These are phyloP conservation scores for Boletus subparvulus DNA, from an alignment of 768 basidiomycete genomes.

Conservation along the genomic window DNA sequence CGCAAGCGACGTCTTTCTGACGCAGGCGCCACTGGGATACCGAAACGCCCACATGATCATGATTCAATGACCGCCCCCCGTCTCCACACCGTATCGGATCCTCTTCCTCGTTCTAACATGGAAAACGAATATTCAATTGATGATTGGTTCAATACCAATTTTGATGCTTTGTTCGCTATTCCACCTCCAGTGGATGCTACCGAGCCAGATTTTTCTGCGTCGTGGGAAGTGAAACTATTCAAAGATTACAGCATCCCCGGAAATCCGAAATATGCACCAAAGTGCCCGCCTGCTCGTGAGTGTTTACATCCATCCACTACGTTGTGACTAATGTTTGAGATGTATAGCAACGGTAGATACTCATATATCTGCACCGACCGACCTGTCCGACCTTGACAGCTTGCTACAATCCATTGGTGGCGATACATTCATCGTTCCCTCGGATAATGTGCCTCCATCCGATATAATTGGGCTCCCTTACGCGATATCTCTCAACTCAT, in stretches of 20 bases:
- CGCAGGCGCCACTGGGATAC: slow-evolving; percentile 11
- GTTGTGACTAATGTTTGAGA: neutral
- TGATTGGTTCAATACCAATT: slow-evolving; percentile 36
- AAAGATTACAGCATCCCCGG: slow-evolving; percentile 23
- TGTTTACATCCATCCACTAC: neutral
- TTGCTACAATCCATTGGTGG: slow-evolving; percentile 7
- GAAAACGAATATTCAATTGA: slow-evolving; percentile 29
- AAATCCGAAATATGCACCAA: neutral
- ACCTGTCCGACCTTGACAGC: slow-evolving; percentile 6
- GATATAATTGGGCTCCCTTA: neutral
- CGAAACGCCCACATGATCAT: slow-evolving; percentile 31
- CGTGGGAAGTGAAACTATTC: slow-evolving; percentile 38
- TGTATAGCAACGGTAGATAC: neutral
- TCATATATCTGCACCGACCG: neutral
- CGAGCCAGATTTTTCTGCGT: slow-evolving; percentile 24
- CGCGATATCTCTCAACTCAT: neutral
- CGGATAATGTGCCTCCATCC: neutral
- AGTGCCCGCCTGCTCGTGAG: slow-evolving; percentile 2
- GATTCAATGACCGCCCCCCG: slow-evolving; percentile 14
- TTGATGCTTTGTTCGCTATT: slow-evolving; percentile 26
- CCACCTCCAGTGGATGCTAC: slow-evolving; percentile 26
- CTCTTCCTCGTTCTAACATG: slow-evolving; percentile 19
- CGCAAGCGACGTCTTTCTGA: slow-evolving; percentile 42
- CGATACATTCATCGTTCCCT: neutral
- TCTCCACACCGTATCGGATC: slow-evolving; percentile 33